Base-by-base conservation (phyloP, 352 stramenopile genomes). In the Pythium insidiosum region DNA sequence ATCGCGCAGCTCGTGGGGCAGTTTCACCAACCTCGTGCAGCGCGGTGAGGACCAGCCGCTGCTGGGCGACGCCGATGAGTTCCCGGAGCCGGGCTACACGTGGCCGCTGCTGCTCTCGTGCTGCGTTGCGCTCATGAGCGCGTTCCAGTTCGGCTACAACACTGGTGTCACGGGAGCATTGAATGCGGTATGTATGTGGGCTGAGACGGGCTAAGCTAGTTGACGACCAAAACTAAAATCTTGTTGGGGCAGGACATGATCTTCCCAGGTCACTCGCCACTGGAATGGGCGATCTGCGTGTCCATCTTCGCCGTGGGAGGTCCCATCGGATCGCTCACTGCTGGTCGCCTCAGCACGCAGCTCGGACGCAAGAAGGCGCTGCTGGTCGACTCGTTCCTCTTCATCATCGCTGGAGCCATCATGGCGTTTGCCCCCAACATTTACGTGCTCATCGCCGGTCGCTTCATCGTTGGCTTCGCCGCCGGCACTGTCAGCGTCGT, bases 11-110 rank as follows among this genome's bases (percentile, higher is more conserved):
- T 72, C 62, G 15, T 72, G 62, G 62, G 62, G 62, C 38, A 72
- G 62, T 31, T 72, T 72, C 44, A 68, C 57, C 1, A 67, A 72
- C 42, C 57, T 66, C 22, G 57, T 66, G 37, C 31, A 42, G 58
- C 64, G 77, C 34, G 75, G 78, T 22, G 79, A 92, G 61, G 72
- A 85, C 36, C 79, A 92, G 50, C 74, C 76, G 43, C 52, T 63
- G 20, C 40, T 63, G 10, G 55, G 55, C 33, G 55, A 59, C 6
- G 43, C 43, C 20, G 55, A 63, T 43, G 58, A 63, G 38, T 62
- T 60, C 38, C 58, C 46, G 9, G 63, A 73, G 48, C 53, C 63
- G 0, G 63, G 63, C 9, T 73, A 73, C 56, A 73, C 63, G 4
- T 44, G 57, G 26, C 63, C 63, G 21, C 56, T 73, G 26, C 40